Evolutionary conservation across 2,329 filamentous ascomycete species (phyloP), one percentile per base, ranked within the genome.

Genomic region (Colletotrichum sp.): DNA sequence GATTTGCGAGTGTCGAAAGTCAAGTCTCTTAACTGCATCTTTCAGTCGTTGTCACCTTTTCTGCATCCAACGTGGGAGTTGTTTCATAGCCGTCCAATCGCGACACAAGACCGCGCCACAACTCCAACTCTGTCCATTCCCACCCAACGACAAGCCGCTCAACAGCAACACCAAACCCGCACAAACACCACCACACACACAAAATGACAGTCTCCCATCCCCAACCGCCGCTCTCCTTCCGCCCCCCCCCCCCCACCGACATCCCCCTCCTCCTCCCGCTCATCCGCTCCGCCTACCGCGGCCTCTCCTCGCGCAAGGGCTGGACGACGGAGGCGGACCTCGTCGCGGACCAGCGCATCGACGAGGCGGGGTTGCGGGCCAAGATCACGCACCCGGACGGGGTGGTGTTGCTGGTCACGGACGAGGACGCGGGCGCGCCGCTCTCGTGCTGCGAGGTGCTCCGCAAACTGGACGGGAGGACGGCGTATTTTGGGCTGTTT

Each of bases 251-350:
- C 5, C 76, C 81, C 1, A 78, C 79, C 16, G 85, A 87, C 62
- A 78, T 82, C 15, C 72, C 81, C 9, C 64, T 78, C 13, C 73
- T 88, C 32, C 83, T 86, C 27, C 75, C 82, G 5, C 84, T 89
- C 68, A 83, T 89, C 65, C 82, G 84, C 65, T 84, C 85, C 3
- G 87, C 87, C 52, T 89, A 88, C 81, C 86, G 87, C 74, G 87
- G 87, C 68, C 84, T 84, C 4, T 71, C 80, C 29, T 85, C 83
- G 78, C 82, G 84, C 34, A 79, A 81, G 19, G 88, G 88, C 69
- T 89, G 87, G 88, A 89, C 87, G 16, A 88, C 86, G 6, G 87
- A 88, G 77, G 86, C 87, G 19, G 85, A 88, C 72, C 82, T 88
- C 11, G 78, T 89, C 25, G 80, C 79, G 12, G 87, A 85, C 79